Percentiles rank a stretch among this genome's conserved stretches.
These are phyloP conservation scores for Colletotrichum paranaense DNA, from an alignment of 2,329 filamentous ascomycete species.

Conservation along the genomic window DNA sequence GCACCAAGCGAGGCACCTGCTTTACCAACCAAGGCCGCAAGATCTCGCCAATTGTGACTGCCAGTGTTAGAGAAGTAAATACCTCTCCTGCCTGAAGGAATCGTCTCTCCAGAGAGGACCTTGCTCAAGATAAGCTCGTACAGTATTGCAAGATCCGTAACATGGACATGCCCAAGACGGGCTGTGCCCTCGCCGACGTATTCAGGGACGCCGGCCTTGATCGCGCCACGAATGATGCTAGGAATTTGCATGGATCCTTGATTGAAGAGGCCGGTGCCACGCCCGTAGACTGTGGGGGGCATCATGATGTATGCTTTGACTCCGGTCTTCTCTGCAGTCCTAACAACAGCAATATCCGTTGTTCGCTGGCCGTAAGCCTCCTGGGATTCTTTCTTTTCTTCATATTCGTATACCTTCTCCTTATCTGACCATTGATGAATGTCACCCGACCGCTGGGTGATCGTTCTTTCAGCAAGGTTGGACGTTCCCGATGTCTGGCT, in stretches of 20 bases:
- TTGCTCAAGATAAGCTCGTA: conserved; percentile 51
- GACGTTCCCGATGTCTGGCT: conserved; percentile 54
- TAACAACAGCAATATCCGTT: conserved; percentile 55
- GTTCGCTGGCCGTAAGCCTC: conserved; percentile 55
- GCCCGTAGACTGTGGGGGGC: conserved; percentile 59
- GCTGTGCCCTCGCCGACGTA: conserved; percentile 50
- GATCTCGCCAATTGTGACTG: conserved; percentile 50
- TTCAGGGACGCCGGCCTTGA: conserved; percentile 38
- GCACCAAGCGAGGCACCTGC: conserved; percentile 44
- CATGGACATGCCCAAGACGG: conserved; percentile 56
- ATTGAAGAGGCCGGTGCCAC: conserved; percentile 55
- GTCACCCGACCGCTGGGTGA: conserved; percentile 44
- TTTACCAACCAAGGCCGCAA: conserved; percentile 49
- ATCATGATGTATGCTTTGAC: conserved; percentile 60
- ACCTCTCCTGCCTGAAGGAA: conserved; percentile 50
- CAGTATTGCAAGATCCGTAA: conserved; percentile 54
- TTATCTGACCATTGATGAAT: conserved; percentile 53
- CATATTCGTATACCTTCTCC: conserved; percentile 56
- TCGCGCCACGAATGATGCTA: conserved; percentile 44
- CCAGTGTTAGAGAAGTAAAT: conserved; percentile 57
- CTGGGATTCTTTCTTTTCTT: conserved; percentile 48
- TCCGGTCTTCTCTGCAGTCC: conserved; percentile 48
- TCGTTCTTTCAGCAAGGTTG: conserved; percentile 54
- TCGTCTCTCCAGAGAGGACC: conserved; percentile 44
- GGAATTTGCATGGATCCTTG: conserved; percentile 51